phyloP scores from a whole-genome alignment of 2,329 filamentous ascomycete genomes.

The Diaporthe sp. region DNA sequence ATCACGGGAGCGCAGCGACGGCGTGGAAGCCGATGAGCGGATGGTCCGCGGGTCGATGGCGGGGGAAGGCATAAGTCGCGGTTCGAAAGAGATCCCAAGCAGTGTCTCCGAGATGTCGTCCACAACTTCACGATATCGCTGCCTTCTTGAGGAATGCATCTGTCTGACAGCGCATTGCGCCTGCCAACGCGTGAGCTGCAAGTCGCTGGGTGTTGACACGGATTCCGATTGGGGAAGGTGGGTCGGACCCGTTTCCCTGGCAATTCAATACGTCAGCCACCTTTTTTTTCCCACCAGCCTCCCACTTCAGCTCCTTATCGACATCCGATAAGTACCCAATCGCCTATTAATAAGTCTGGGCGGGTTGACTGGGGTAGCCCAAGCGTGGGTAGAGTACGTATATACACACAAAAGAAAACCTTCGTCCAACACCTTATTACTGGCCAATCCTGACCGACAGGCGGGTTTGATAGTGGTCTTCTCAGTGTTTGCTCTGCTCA shows the following conservation, averaged over 20 bases:
- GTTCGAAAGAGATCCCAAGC: conserved; percentile 55
- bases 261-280: conserved; percentile 30
- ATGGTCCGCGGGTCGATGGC: conserved; percentile 54
- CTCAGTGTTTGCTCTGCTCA: no score
- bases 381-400: no score
- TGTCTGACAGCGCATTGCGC: conserved; percentile 33
- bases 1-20: conserved; percentile 81
- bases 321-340: background rate
- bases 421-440: no score
- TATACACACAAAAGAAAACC: no score
- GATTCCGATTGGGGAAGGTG: conserved; percentile 28
- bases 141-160: conserved; percentile 46
- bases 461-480: no score
- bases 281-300: background rate
- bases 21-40: conserved; percentile 81
- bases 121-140: conserved; percentile 44
- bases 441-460: no score
- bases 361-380: background rate
- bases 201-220: conserved; percentile 12
- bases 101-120: conserved; percentile 48
- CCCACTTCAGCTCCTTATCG: conserved; percentile 17
- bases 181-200: conserved; percentile 26
- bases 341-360: background rate
- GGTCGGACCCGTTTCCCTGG: conserved; percentile 20
- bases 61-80: conserved; percentile 60